These are phyloP conservation scores for Citrus unshiu DNA, from an alignment of 345 rosid genomes.

Conservation along the genomic window DNA sequence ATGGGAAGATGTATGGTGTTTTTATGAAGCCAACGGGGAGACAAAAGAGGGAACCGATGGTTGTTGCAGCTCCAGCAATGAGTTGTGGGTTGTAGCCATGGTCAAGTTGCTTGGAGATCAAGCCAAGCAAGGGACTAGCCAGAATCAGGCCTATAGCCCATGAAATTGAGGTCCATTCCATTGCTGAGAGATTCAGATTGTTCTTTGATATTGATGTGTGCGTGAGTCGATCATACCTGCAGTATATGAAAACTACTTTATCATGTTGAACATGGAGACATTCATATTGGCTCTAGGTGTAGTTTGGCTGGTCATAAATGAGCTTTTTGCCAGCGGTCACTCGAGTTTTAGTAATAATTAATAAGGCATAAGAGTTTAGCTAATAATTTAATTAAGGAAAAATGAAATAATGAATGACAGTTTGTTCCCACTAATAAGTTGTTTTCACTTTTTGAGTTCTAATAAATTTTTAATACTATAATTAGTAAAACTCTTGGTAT, in stretches of 20 bases:
- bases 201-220: conserved; percentile 10
- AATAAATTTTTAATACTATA: no score
- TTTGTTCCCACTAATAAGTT: no score
- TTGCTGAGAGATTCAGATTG: conserved; percentile 36
- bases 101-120: conserved; percentile 40
- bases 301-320: no score
- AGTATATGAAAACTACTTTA: background rate
- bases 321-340: no score
- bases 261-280: no score
- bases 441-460: no score
- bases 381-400: no score
- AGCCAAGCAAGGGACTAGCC: conserved; percentile 28
- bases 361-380: fast-evolving
- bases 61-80: conserved; percentile 42
- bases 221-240: conserved; percentile 43
- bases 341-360: no score
- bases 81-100: conserved; percentile 26
- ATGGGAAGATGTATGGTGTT: conserved; percentile 39
- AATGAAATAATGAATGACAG: no score
- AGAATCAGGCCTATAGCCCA: conserved; percentile 50
- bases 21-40: conserved; percentile 51
- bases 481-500: no score
- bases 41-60: conserved; percentile 48
- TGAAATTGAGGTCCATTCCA: conserved; percentile 56
- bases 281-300: no score